Base-by-base conservation (phyloP, 495 filamentous ascomycete species). In the Pyronema domesticum region DNA sequence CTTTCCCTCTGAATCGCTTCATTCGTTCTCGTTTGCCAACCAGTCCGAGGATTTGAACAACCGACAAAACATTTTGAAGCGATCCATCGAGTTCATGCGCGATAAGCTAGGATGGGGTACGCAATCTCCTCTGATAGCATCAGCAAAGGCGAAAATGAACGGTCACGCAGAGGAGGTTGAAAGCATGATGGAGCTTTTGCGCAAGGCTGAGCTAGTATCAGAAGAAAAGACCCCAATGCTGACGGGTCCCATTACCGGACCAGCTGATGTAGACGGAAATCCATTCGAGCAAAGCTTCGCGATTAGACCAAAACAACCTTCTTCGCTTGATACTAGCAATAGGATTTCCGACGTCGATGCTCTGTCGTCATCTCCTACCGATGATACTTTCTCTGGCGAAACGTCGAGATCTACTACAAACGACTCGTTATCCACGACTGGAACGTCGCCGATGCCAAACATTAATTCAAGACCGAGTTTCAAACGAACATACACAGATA, bases 21-120 rank as follows among this genome's bases (percentile, higher is more conserved):
- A 99, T 66, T 96, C 93, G 0, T 99, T 99, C 70, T 96, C 93
- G 34, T 99, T 99, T 67, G 86, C 93, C 3, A 86, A 95, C 55
- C 89, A 94, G 68, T 88, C 89, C 5, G 89, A 94, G 63, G 89
- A 95, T 60, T 73, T 83, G 44, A 84, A 94, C 62, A 95, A 73
- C 63, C 78, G 93, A 46, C 93, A 96, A 64, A 95, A 87, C 69
- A 82, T 94, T 15, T 65, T 99, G 61, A 95, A 95, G 65, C 75
- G 88, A 52, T 93, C 88, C 11, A 83, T 98, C 57, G 93, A 96
- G 68, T 96, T 96, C 65, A 91, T 99, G 89, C 80, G 85, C 62
- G 89, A 95, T 65, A 87, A 82, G 54, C 74, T 94, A 66, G 86
- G 86, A 56, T 94, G 87, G 86, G 76, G 78, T 17, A 70, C 74